Evolutionary conservation across 108 stramenopile species (phyloP).

Genomic region (Ochromonas danica): DNA sequence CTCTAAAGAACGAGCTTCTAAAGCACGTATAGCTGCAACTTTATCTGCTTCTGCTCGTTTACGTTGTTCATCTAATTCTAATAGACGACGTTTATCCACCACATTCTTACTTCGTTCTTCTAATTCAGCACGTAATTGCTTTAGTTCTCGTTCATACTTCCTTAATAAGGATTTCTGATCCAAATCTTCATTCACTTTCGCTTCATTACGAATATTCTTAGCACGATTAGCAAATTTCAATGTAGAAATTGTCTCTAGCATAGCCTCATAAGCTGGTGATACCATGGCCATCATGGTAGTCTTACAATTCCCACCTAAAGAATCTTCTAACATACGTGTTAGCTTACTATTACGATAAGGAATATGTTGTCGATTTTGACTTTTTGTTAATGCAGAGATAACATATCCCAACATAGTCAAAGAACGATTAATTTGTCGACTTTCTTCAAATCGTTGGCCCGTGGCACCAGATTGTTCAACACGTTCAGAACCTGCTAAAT

Average conservation of each 20-base stretch:
- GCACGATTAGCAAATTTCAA: slow-evolving; percentile 71
- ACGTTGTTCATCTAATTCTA: slow-evolving; percentile 63
- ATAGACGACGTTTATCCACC: slow-evolving; percentile 62
- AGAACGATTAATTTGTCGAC: slow-evolving; percentile 64
- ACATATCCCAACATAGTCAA: slow-evolving; percentile 64
- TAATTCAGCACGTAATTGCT: slow-evolving; percentile 61
- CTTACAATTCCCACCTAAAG: slow-evolving; percentile 61
- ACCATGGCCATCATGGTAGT: slow-evolving; percentile 70
- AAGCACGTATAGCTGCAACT: slow-evolving; percentile 62
- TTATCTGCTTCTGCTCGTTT: slow-evolving; percentile 64
- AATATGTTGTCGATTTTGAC: slow-evolving; percentile 58
- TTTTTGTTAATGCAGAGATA: slow-evolving; percentile 61
- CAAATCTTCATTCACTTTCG: slow-evolving; percentile 59
- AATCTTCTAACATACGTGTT: slow-evolving; percentile 61
- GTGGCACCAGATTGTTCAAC: slow-evolving; percentile 62
- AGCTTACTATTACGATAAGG: slow-evolving; percentile 67
- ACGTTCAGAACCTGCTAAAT: slow-evolving; percentile 65
- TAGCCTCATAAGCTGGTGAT: slow-evolving; percentile 74
- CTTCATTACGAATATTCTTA: slow-evolving; percentile 50
- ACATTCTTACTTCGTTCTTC: slow-evolving; percentile 58
- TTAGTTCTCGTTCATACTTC: slow-evolving; percentile 68
- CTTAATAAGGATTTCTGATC: slow-evolving; percentile 67
- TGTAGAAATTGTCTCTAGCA: slow-evolving; percentile 73
- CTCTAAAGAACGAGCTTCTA: slow-evolving; percentile 54
- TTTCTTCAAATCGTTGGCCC: slow-evolving; percentile 64